Evolutionary conservation across 306 rosid species (phyloP), one percentile per base, ranked within the genome.

Genomic region (Casuarina glauca): DNA sequence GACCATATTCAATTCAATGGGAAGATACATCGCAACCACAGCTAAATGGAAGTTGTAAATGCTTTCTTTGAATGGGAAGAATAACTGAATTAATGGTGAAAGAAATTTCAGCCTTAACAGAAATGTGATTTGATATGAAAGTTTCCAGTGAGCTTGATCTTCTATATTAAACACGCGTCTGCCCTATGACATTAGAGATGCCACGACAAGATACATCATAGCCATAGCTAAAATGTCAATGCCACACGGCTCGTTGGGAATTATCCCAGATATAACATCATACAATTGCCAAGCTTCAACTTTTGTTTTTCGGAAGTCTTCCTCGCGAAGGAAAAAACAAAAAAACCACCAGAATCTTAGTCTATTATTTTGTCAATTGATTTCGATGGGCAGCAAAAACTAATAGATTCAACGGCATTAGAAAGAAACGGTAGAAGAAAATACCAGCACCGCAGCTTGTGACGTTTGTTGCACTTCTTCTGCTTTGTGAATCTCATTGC

Each of bases 401-500:
- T 12, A 49, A 46, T 35, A 36, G 42, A n/a, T n/a, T 53, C 69
- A 73, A 55, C 57, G 73, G 43, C 57, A 76, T 54, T 74, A 79
- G 63, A 44, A 73, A 11, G 50, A 72, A 54, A 70, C 53, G 55
- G 42, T 43, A 75, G 63, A 44, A 45, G 26, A 80, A 12, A 74
- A 77, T 95, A 93, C 99, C 97, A 93, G 80, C 26, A 88, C 94
- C 9, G 93, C 87, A 19, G 97, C 91, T 81, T 93, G 99, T 36
- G 97, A 85, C 36, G 91, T 85, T 84, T 85, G 87, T 77, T 86
- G 81, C 64, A 74, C 84, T 60, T 66, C 87, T 70, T 87, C 97
- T 11, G 55, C 77, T 77, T 76, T 69, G 19, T 81, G 78, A 78
- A 50, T 76, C 66, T 85, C 96, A 72, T 87, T 93, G 74, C 90